Evolutionary conservation across 2,329 filamentous ascomycete species (phyloP), one percentile per base, ranked within the genome.

Genomic region (Lecanosticta acicola): DNA sequence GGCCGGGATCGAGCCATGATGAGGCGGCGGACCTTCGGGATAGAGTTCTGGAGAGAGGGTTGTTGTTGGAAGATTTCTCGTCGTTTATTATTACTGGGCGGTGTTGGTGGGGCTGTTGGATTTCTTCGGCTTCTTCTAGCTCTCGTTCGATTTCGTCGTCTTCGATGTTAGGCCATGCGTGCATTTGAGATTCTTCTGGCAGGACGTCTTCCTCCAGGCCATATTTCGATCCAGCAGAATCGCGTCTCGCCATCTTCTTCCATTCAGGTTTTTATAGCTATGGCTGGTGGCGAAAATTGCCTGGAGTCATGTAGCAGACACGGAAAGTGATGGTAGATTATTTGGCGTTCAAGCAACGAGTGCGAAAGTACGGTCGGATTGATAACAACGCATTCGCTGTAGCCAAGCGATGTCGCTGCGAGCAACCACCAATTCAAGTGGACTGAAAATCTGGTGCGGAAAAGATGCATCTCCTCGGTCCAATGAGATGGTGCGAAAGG

Each of bases 1-100:
- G 68, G 3, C 67, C 66, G 16, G 51, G 62, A 32, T 65, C 60
- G 43, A 48, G 43, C 50, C 57, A 52, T 16, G 57, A 59, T 1
- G 60, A 60, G 9, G 56, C 48, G 2, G 51, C 49, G 8, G 61
- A 63, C 34, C 48, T 51, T 34, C 56, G 46, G 5, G 59, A 58
- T 19, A 60, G 39, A n/a, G 50, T 59, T 34, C 57, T 38, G 16
- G 55, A 38, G 5, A 59, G 43, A 14, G 49, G 47, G 19, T 40
- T 38, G 21, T 34, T 37, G 17, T 48, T 34, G 11, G 32, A 37
- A 8, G 47, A 20, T 2, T 24, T 29, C 20, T 47, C 46, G 11
- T 47, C 41, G 11, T 16, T 36, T 13, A 38, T 44, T 17, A n/a
- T 38, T 21, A 17, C 4, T 34, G 17, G 24, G 20, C 26, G 7